Base-by-base conservation (phyloP, 2,329 filamentous ascomycete genomes). In the Curvularia eragrostidis region DNA sequence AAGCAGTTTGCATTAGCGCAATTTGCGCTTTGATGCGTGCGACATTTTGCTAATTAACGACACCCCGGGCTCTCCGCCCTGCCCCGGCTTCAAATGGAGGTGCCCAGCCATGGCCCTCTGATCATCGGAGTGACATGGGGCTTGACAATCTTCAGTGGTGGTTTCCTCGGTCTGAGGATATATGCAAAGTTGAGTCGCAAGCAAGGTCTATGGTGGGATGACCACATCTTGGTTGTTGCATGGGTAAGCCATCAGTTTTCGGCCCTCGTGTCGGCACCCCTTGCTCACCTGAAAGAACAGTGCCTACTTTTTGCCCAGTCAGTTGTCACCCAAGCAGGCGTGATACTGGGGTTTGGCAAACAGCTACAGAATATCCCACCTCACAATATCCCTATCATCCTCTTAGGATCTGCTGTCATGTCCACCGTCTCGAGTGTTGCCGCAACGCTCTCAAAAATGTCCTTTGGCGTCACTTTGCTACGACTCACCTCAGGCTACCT, bases 181-280 rank as follows among this genome's bases (percentile, higher is more conserved):
- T 73, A 73, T 24, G 70, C 68, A 15, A 73, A 72, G 39, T 15
- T 63, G 7, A 69, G 62, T 59, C 58, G 68, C 36, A 62, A 61
- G 28, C 69, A 70, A 46, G 58, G 59, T 1, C 55, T 73, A 8
- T 72, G 69, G 70, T 72, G 69, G 69, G 69, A 73, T 48, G 70
- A 73, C 44, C 53, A 69, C 24, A 67, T 72, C n/a, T 54, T 73
- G 4, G 61, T 67, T 3, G n/a, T 50, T 2, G 67, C 70, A 38
- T 71, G 69, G 67, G 70, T 71, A 58, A 18, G 63, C 56, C 34
- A 12, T 8, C 2, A 3, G 8, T 15, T 9, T 4, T 26, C 15
- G 9, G 3, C 3, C 23, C 13, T 3, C 5, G 2, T 13, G 39
- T 12, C 2, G 32, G 12, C 18, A 12, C 18, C 15, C 13, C 3